Base-by-base conservation (phyloP, 2,329 filamentous ascomycete genomes). In the Aulographum hederae region DNA sequence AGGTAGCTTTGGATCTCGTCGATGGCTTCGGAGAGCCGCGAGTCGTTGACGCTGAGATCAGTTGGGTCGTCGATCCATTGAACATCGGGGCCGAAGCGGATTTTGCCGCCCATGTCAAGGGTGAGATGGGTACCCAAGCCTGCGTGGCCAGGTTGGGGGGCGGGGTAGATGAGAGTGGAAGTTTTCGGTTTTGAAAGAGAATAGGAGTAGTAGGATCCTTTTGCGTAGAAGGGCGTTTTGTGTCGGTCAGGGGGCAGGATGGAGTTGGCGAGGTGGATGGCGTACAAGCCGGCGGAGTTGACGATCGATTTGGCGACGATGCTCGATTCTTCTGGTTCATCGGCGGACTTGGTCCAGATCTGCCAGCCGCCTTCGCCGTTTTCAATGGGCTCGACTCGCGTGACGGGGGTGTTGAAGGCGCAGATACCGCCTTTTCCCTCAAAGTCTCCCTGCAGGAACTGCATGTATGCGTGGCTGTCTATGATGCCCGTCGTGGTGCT, bases 171-270 rank as follows among this genome's bases (percentile, higher is more conserved):
- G 15, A 98, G 69, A 0, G 78, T 80, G 2, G 56, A 60, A 8
- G 85, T 71, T 26, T 57, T 63, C 0, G 82, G 85, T 1, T 47
- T 46, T 0, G 73, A 69, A 2, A 70, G 60, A 0, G 65, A 55
- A 57, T 94, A 95, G 18, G 76, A 78, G 57, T 91, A 95, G 59
- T 98, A 98, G 37, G 81, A 86, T 1, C 89, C 89, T 58, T 98
- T 98, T 36, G 86, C 86, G 55, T 78, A 95, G 60, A 69, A 79
- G 4, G 82, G 67, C 16, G 54, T 66, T 25, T 60, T 58, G 31
- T 71, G 71, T 4, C 65, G 54, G 1, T 57, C 51, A 0, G 43
- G 19, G 0, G 75, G 72, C 0, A 81, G 63, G 23, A 95, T 68
- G 67, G 85, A 75, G 57, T 95, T 98, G 46, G 78, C 76, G 28